Percentiles rank a stretch among this genome's conserved stretches.
Evolutionary conservation across 768 basidiomycete genomes (phyloP).

Genomic region (Mycena floridula): DNA sequence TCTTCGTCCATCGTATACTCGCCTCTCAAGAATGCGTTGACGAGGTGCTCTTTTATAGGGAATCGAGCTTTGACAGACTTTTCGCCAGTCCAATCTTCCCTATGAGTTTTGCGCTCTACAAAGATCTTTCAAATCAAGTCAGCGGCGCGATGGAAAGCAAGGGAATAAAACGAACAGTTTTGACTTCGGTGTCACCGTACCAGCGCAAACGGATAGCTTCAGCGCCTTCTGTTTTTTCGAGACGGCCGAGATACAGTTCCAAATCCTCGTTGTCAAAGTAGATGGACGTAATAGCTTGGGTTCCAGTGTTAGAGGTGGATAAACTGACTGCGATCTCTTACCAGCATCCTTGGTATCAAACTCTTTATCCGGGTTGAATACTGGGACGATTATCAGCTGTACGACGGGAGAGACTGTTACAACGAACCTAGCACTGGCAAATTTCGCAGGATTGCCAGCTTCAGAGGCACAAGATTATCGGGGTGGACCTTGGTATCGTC

Average conservation of each 20-base stretch:
- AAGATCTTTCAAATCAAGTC: slow-evolving; percentile 51
- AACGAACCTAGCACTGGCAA: slow-evolving; percentile 83
- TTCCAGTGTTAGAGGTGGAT: not conserved
- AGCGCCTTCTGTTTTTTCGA: slow-evolving; percentile 98
- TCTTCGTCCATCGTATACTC: slow-evolving; percentile 92
- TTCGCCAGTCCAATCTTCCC: slow-evolving; percentile 99
- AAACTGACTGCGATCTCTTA: slow-evolving; percentile 18
- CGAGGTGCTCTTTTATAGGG: slow-evolving; percentile 87
- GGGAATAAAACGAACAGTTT: slow-evolving; percentile 50
- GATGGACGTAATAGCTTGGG: slow-evolving; percentile 86
- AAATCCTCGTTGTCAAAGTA: slow-evolving; percentile 97
- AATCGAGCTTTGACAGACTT: slow-evolving; percentile 98
- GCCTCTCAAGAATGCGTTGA: slow-evolving; percentile 87
- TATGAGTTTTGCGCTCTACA: slow-evolving; percentile 86
- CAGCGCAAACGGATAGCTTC: slow-evolving; percentile 94
- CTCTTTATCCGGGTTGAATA: slow-evolving; percentile 92
- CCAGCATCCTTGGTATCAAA: slow-evolving; percentile 82
- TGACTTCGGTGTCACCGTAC: slow-evolving; percentile 87
- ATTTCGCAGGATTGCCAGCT: slow-evolving; percentile 87
- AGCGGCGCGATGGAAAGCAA: not conserved
- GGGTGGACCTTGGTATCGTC: slow-evolving; percentile 90
- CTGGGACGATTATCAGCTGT: slow-evolving; percentile 29
- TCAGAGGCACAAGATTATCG: slow-evolving; percentile 90
- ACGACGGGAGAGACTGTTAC: not conserved
- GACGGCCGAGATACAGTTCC: slow-evolving; percentile 90